Evolutionary conservation across 495 filamentous ascomycete species (phyloP).

Genomic region (Penicillium egyptiacum): DNA sequence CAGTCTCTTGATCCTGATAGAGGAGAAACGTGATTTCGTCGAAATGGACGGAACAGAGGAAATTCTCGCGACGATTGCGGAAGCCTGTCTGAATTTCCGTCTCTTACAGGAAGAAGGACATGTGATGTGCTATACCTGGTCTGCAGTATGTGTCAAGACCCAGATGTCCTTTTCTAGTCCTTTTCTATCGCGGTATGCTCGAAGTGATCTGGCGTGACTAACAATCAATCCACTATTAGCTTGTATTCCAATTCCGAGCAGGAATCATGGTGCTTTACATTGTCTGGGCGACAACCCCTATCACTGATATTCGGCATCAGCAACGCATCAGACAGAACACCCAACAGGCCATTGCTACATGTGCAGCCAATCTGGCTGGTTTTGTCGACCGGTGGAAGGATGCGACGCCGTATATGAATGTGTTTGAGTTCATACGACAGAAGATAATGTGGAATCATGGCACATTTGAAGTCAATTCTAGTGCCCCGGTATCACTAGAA

Average conservation of each 20-base stretch:
- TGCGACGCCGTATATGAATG: conserved; percentile 26
- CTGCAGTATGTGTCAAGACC: conserved; percentile 26
- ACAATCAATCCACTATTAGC: conserved; percentile 15
- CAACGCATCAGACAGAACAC: conserved; percentile 10
- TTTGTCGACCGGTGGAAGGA: conserved; percentile 33
- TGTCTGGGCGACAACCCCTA: conserved; percentile 26
- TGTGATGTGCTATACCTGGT: conserved; percentile 40
- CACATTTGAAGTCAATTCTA: background rate
- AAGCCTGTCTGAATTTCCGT: conserved; percentile 33
- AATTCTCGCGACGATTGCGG: conserved; percentile 30
- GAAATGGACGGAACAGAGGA: conserved; percentile 31
- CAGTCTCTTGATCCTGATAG: conserved; percentile 34
- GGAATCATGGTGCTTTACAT: conserved; percentile 37
- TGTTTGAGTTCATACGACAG: conserved; percentile 27
- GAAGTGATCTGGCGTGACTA: background rate
- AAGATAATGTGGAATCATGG: conserved; percentile 10
- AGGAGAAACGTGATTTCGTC: conserved; percentile 30
- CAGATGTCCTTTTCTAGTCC: too few species aligned
- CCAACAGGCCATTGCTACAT: conserved; percentile 27
- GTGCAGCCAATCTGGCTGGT: conserved; percentile 24
- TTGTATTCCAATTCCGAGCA: conserved; percentile 36
- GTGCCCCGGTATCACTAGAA: conserved; percentile 4
- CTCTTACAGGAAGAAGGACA: conserved; percentile 36
- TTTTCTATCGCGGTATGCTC: background rate
- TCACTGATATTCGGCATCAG: conserved; percentile 5